phyloP scores from a whole-genome alignment of 176 grass and related monocot genomes.

The Triticum turgidum region DNA sequence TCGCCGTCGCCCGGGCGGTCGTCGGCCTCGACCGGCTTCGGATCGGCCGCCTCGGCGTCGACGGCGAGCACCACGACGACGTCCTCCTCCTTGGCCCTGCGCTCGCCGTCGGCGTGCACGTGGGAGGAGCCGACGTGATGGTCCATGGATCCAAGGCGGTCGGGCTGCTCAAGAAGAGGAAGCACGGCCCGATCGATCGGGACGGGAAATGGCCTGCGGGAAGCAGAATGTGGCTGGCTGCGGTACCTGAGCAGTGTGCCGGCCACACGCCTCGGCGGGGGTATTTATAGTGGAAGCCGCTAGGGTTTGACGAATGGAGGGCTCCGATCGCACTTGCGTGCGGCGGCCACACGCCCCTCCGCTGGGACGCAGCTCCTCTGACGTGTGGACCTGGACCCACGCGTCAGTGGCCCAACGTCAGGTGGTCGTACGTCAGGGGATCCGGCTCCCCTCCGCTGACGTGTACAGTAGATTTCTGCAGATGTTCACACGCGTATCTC shows the following conservation, averaged over 20 bases:
- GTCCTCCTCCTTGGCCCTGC: background rate
- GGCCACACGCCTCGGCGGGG: conserved; percentile 48
- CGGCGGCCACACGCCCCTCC: conserved; percentile 7
- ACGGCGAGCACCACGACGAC: background rate
- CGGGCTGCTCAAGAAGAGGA: background rate
- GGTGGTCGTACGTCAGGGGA: too few relatives aligned
- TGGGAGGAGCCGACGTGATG: conserved; percentile 39
- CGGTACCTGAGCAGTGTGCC: conserved; percentile 44
- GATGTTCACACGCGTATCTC: background rate
- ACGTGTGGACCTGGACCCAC: too few relatives aligned
- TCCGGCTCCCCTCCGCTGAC: conserved; percentile 5
- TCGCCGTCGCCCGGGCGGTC: background rate
- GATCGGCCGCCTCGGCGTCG: conserved; percentile 30
- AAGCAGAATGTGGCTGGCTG: background rate
- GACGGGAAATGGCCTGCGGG: conserved; percentile 13
- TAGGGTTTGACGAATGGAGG: conserved; percentile 36
- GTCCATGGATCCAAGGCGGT: conserved; percentile 39
- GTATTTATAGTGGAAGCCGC: conserved; percentile 41
- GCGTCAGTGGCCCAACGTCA: too few relatives aligned
- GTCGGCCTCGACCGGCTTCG: background rate
- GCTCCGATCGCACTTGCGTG: background rate
- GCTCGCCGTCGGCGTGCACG: conserved; percentile 36
- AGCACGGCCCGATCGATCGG: background rate
- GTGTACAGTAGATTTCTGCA: background rate
- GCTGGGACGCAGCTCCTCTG: background rate